These are phyloP conservation scores for Triticum aestivum DNA, from an alignment of 176 grass and related monocot genomes.

Conservation along the genomic window IWGSC_CS_RefSeq_v2.1 NC_057803.1:545457334-545457833, in stretches of 20 bases:
- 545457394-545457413: neutral
- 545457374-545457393: neutral
- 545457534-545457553: neutral
- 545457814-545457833: neutral
- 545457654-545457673: conserved; percentile 59
- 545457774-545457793: conserved; percentile 94
- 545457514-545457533: neutral
- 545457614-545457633: conserved; percentile 5
- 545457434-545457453: neutral
- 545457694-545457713: conserved; percentile 81
- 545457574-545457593: neutral
- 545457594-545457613: conserved; percentile 14
- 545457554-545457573: neutral
- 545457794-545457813: conserved; percentile 82
- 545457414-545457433: neutral
- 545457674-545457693: conserved; percentile 63
- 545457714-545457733: conserved; percentile 55
- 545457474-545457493: neutral
- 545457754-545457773: conserved; percentile 79
- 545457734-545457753: conserved; percentile 66
- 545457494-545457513: neutral
- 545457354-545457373: neutral
- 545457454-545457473: neutral
- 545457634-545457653: conserved; percentile 52
- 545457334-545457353: neutral